A percentile compares a stretch with the other conserved stretches of the same genome.
Conservation (phyloP, 2,329 filamentous ascomycete genomes). For the Metarhizium album region DNA sequence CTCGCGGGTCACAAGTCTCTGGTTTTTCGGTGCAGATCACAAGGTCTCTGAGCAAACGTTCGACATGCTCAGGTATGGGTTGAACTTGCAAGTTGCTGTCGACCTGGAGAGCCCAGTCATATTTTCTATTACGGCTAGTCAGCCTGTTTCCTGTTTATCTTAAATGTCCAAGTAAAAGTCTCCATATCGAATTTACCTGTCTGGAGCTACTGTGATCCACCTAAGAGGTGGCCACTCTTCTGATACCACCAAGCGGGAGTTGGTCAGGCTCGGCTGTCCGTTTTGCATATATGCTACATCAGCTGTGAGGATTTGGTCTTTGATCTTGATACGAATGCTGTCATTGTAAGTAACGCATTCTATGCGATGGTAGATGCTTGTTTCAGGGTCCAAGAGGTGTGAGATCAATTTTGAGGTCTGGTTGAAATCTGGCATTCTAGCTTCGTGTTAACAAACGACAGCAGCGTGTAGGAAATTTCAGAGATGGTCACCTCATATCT, state of each 20-base stretch:
- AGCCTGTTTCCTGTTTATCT: background rate
- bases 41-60: constrained; percentile 13
- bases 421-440: constrained; percentile 6
- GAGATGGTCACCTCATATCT: constrained; percentile 13
- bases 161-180: background rate
- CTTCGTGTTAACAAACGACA: background rate
- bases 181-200: constrained; percentile 18
- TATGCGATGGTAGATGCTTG: constrained; percentile 8
- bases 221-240: constrained; percentile 17
- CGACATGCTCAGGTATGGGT: constrained; percentile 11
- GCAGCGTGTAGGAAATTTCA: background rate
- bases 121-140: constrained; percentile 12
- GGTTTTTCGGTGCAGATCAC: constrained; percentile 4
- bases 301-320: constrained; percentile 13
- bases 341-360: constrained; percentile 9
- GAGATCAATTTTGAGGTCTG: constrained; percentile 5
- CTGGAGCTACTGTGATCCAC: constrained; percentile 24
- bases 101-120: constrained; percentile 25
- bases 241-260: constrained; percentile 11
- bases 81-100: constrained; percentile 13
- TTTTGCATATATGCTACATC: constrained; percentile 7
- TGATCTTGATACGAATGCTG: constrained; percentile 10
- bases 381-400: constrained; percentile 4
- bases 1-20: background rate
- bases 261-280: constrained; percentile 12